Evolutionary conservation across 805 yeast genomes (phyloP).

Genomic region (Metschnikowia baotianmanensis): DNA sequence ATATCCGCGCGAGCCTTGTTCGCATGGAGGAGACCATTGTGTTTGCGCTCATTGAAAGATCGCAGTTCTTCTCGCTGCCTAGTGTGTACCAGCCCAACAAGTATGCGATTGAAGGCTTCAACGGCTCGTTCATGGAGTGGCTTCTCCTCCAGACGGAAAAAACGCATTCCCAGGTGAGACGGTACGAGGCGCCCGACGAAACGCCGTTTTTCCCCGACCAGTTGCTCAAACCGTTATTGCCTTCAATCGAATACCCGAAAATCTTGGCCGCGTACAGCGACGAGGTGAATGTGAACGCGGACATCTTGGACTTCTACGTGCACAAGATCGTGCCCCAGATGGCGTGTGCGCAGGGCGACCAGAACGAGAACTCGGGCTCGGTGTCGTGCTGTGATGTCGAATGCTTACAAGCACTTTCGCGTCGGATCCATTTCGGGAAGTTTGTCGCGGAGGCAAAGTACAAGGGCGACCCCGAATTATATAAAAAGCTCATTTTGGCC

Average conservation of each 20-base stretch:
- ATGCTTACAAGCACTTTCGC: constrained; percentile 78
- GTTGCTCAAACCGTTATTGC: constrained; percentile 69
- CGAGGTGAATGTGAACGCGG: constrained; percentile 71
- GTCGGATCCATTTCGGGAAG: constrained; percentile 95
- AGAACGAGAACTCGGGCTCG: constrained; percentile 83
- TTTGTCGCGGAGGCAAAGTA: constrained; percentile 97
- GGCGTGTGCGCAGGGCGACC: constrained; percentile 66
- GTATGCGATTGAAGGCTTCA: constrained; percentile 60
- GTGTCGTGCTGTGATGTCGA: constrained; percentile 84
- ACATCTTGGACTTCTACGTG: constrained; percentile 67
- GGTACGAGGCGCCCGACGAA: constrained; percentile 95
- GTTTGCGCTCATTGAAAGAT: constrained; percentile 87
- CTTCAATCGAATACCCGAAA: constrained; percentile 74
- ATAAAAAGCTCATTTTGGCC: constrained; percentile 60
- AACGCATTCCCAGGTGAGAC: constrained; percentile 65
- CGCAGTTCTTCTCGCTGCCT: constrained; percentile 77
- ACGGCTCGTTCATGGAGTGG: constrained; percentile 89
- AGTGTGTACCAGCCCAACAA: constrained; percentile 65
- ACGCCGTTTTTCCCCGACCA: constrained; percentile 79
- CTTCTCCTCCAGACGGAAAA: constrained; percentile 70
- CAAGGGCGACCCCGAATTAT: constrained; percentile 60
- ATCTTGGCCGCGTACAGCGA: constrained; percentile 71
- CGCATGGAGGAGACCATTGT: constrained; percentile 97
- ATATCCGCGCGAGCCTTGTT: constrained; percentile 80
- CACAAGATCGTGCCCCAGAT: constrained; percentile 72